Evolutionary conservation across 768 basidiomycete species (phyloP), one percentile per base, ranked within the genome.

Genomic region (Baorangia bicolor): DNA sequence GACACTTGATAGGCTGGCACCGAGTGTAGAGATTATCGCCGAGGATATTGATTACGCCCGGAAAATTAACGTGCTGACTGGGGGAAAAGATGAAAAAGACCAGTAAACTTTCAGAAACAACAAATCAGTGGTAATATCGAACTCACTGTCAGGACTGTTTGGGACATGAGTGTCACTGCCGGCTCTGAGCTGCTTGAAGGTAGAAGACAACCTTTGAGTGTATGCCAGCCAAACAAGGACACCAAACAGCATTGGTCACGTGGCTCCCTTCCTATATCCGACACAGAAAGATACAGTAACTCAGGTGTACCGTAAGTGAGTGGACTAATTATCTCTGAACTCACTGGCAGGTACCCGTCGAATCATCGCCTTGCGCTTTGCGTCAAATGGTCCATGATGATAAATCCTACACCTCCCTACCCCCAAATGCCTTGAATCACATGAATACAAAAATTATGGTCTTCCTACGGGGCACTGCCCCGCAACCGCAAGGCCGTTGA

Each of bases 1-100:
- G 59, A 56, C 55, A 63, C 65, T 63, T 49, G 62, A 46, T 40
- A 57, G 38, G 27, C 31, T 34, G 27, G 40, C 16, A 14, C 34
- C n/a, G n/a, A 21, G 33, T 14, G 41, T 5, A 31, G 44, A 50
- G 51, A 58, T 53, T 54, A 57, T 55, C 42, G 38, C n/a, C 10
- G 42, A 34, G 23, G 21, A 42, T 38, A 30, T 7, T 42, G 58
- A 51, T 53, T 44, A 39, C 2, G 44, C 10, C 10, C 1, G 28
- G 20, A 46, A 54, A n/a, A 23, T 18, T 43, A 48, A 28, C 13
- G 34, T 7, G 10, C 9, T 27, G 35, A 39, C 57, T 59, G 16
- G 42, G 34, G 10, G 40, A 16, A 49, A 8, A 43, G 5, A 43
- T 4, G 2, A 20, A 10, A 30, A 10, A 27, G 20, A 23, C 5